Conservation (phyloP, 768 basidiomycete genomes). For the Termitomyces heimii region DNA sequence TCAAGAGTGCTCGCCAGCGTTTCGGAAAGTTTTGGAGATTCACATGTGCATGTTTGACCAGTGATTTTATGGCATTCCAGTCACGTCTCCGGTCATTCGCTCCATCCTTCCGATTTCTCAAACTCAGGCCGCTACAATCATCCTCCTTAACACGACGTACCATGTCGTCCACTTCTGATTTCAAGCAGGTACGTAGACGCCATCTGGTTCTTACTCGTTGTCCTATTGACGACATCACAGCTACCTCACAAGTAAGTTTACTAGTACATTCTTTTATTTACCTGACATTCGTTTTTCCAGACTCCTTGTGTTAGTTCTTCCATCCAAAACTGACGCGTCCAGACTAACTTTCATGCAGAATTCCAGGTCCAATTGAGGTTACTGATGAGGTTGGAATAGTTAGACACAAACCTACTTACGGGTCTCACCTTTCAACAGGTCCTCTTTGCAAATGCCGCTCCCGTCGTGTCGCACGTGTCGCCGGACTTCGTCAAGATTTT, state of each 20-base stretch:
- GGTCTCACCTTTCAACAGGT: conserved; percentile 41
- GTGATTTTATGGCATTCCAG: conserved; percentile 13
- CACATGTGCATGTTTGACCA: conserved; percentile 10
- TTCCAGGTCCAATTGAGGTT: conserved; percentile 62
- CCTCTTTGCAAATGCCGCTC: conserved; percentile 90
- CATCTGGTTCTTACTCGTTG: not conserved
- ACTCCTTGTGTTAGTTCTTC: conserved; percentile 41
- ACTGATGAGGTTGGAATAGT: conserved; percentile 32
- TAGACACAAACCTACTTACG: not conserved
- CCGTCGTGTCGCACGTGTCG: conserved; percentile 83
- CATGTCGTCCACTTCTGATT: conserved; percentile 20
- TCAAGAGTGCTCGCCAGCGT: not conserved
- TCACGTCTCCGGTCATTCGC: conserved; percentile 10
- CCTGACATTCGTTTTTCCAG: conserved; percentile 22
- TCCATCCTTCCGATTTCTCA: conserved; percentile 10
- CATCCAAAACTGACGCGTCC: not conserved
- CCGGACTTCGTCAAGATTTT: conserved; percentile 85
- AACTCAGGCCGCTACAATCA: conserved; percentile 2
- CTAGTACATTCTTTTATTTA: conserved; percentile 18
- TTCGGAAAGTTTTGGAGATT: conserved; percentile 1
- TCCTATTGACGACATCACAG: conserved; percentile 11
- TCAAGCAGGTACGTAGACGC: conserved; percentile 22
- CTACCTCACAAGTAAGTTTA: conserved; percentile 31
- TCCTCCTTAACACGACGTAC: conserved; percentile 5
- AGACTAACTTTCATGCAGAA: conserved; percentile 27